Conservation (phyloP, 345 rosid genomes). For the Noccaea caerulescens region DNA sequence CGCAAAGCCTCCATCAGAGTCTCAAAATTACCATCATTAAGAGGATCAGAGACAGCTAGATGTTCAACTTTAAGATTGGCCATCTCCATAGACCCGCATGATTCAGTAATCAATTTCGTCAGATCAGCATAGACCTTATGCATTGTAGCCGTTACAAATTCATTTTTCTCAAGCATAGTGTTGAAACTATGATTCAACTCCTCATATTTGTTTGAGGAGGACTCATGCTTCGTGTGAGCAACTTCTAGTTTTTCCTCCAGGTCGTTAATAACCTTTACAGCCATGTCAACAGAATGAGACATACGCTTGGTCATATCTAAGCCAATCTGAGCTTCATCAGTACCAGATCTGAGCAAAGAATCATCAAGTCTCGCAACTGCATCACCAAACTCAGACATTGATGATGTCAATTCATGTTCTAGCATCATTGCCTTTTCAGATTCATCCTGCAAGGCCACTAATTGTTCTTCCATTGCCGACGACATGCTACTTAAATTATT, state of each 20-base stretch:
- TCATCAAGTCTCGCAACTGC: conserved; percentile 66
- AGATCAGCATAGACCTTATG: conserved; percentile 53
- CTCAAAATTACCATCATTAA: conserved; percentile 52
- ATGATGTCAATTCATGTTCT: conserved; percentile 62
- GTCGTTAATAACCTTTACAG: conserved; percentile 56
- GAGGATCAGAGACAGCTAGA: conserved; percentile 47
- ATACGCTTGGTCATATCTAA: conserved; percentile 51
- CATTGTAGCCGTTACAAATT: conserved; percentile 45
- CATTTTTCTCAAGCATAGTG: conserved; percentile 55
- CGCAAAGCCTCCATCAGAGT: conserved; percentile 56
- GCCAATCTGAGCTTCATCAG: conserved; percentile 44
- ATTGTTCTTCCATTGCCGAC: conserved; percentile 50
- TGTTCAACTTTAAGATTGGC: conserved; percentile 38
- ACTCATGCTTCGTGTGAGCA: conserved; percentile 51
- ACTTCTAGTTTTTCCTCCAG: conserved; percentile 63
- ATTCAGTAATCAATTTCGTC: conserved; percentile 52
- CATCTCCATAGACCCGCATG: conserved; percentile 48
- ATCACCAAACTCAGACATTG: conserved; percentile 51
- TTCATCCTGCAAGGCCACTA: conserved; percentile 61
- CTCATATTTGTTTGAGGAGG: conserved; percentile 48
- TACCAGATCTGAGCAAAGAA: conserved; percentile 43
- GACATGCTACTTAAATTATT: conserved; percentile 49
- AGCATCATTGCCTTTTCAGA: conserved; percentile 52
- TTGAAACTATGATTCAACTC: conserved; percentile 59
- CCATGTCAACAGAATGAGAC: conserved; percentile 57